Evolutionary conservation across 1,139 yeast genomes (phyloP), one percentile per base, ranked within the genome.

Genomic region (Blastobotrys illinoisensis): DNA sequence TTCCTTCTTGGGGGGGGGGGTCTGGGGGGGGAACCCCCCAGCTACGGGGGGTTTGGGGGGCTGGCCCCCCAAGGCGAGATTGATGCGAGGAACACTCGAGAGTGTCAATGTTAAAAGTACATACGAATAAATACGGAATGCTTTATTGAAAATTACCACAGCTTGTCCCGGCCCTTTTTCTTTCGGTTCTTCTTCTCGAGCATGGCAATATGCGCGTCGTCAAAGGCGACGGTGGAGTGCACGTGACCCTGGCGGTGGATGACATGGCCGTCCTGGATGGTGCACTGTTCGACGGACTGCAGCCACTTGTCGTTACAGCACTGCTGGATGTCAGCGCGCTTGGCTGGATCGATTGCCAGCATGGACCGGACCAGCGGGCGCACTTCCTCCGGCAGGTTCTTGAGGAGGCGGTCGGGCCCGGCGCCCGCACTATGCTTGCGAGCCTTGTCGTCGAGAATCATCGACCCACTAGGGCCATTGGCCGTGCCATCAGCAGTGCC

Each of bases 151-250:
- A 26, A 4, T 57, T 60, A 70, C 74, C 73, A 72, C 70, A 69
- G 62, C 57, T 69, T 71, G 56, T 71, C 74, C 55, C 66, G 61
- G 28, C 64, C 65, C 65, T 70, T 72, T 52, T 70, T 72, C 66
- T 68, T 71, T 56, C 67, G 67, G 61, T 71, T 73, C 61, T 70
- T 71, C 75, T 85, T 87, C 67, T 91, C 97, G 62, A 89, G 79
- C 52, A 95, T 87, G 14, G 97, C 97, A 72, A 91, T 91, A 70
- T 91, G 98, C 0, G 97, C 98, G 64, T 88, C 95, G 56, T 89
- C 85, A 69, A 88, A 96, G 64, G 89, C 96, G 52, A 91, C 97
- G 63, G 82, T 83, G 1, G 97, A 88, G 68, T 91, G 98, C 47
- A 77, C 79, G 67, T 91, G 98, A 65, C 81, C 85, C 14, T 69